phyloP scores from a whole-genome alignment of 306 rosid genomes.

The Lithocarpus polystachyus region DNA sequence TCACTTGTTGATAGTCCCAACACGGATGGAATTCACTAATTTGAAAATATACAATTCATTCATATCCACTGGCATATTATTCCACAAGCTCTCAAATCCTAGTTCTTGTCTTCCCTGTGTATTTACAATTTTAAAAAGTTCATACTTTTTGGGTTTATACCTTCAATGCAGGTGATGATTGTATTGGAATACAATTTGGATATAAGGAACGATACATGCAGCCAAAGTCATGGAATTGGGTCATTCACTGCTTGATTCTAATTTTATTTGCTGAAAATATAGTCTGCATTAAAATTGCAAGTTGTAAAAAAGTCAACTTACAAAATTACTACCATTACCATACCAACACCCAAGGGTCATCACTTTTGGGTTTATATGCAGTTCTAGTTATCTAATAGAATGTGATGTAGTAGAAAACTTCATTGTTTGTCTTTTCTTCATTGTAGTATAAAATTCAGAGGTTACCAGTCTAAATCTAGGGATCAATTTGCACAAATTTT shows the following conservation, averaged over 20 bases:
- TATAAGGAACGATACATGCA: conserved; percentile 23
- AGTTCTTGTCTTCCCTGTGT: background rate
- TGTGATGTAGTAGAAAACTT: no score
- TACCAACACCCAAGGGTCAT: no score
- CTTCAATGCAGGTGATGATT: no score
- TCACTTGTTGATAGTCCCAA: conserved; percentile 42
- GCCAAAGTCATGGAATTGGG: conserved; percentile 61
- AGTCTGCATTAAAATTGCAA: no score
- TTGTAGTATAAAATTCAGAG: no score
- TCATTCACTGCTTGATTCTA: background rate
- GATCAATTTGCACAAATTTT: no score
- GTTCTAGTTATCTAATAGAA: background rate
- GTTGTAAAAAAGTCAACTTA: no score
- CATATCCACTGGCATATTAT: conserved; percentile 15
- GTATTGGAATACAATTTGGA: no score
- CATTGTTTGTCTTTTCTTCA: no score
- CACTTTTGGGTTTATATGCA: no score
- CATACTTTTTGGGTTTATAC: background rate
- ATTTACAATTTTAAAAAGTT: background rate
- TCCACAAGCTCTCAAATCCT: background rate
- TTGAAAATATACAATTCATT: conserved; percentile 13
- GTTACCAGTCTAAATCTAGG: no score
- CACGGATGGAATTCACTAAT: conserved; percentile 52
- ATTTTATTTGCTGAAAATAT: background rate
- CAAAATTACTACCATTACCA: no score